A percentile compares a stretch with the other conserved stretches of the same genome.
phyloP scores from a whole-genome alignment of 495 filamentous ascomycete genomes.

The Penicillium coffeae region DNA sequence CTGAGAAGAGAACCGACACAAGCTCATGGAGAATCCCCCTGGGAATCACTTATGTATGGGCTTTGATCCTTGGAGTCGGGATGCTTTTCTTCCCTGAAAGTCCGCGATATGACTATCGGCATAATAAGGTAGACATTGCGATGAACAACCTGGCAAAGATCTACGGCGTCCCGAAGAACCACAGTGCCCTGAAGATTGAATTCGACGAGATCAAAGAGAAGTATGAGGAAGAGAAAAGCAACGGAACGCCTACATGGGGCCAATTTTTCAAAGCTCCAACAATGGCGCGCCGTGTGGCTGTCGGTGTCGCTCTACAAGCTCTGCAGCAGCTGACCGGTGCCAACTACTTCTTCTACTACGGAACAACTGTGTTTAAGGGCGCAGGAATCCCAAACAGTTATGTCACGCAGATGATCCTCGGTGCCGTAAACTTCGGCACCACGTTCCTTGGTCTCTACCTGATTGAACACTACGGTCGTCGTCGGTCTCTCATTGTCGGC shows the following conservation, averaged over 20 bases:
- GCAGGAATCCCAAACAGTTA: constrained; percentile 65
- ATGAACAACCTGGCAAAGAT: constrained; percentile 61
- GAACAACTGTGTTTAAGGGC: constrained; percentile 63
- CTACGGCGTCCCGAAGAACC: constrained; percentile 61
- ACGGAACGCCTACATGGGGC: constrained; percentile 25
- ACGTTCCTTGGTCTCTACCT: constrained; percentile 69
- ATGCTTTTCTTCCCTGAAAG: constrained; percentile 71
- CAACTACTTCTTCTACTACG: constrained; percentile 74
- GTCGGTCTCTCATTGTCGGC: constrained; percentile 62
- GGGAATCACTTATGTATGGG: constrained; percentile 71
- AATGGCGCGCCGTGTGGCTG: constrained; percentile 62
- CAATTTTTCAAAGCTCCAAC: constrained; percentile 60
- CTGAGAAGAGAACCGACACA: constrained; percentile 39
- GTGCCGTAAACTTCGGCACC: constrained; percentile 65
- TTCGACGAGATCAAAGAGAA: constrained; percentile 61
- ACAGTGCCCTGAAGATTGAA: constrained; percentile 60
- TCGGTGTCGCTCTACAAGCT: constrained; percentile 63
- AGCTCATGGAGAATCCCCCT: constrained; percentile 76
- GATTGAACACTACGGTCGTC: constrained; percentile 65
- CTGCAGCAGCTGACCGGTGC: constrained; percentile 39
- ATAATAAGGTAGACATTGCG: constrained; percentile 58
- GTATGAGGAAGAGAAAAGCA: constrained; percentile 49
- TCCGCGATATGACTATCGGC: constrained; percentile 64
- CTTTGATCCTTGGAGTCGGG: constrained; percentile 62
- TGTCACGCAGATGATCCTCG: constrained; percentile 69